A percentile compares a stretch with the other conserved stretches of the same genome.
Evolutionary conservation across 345 rosid genomes (phyloP).

Genomic region (Eucalyptus pauciflora): DNA sequence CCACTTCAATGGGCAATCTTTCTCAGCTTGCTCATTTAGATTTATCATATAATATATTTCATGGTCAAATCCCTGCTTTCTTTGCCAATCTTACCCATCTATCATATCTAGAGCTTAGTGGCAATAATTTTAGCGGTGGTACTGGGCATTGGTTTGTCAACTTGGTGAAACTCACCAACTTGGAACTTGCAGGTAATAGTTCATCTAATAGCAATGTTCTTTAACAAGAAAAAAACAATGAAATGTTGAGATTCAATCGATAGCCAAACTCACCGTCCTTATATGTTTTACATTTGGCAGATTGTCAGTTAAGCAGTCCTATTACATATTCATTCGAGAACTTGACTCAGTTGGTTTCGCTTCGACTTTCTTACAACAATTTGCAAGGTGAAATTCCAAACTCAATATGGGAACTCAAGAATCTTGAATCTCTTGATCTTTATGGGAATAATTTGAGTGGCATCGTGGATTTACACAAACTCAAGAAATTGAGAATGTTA

Average conservation of each 20-base stretch:
- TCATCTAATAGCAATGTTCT: neutral
- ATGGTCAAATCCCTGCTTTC: neutral
- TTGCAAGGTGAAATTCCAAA: neutral
- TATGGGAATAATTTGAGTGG: neutral
- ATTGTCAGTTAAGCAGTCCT: neutral
- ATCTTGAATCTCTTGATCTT: rapidly evolving
- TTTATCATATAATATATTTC: rapidly evolving
- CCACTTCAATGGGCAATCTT: neutral
- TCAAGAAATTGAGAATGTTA: neutral
- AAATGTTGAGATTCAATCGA: too few species aligned
- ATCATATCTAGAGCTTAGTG: rapidly evolving
- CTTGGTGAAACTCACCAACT: rapidly evolving
- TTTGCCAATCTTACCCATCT: neutral
- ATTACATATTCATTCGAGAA: neutral
- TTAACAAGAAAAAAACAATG: neutral
- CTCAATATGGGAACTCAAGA: neutral
- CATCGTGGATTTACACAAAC: neutral
- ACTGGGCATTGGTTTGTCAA: neutral
- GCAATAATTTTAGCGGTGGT: rapidly evolving
- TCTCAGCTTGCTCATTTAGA: neutral
- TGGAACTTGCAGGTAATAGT: neutral
- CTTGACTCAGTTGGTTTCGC: neutral
- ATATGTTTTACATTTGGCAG: neutral
- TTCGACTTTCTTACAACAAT: rapidly evolving
- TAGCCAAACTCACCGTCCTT: neutral